phyloP scores from a whole-genome alignment of 2,329 filamentous ascomycete genomes.

The Aulographum hederae region DNA sequence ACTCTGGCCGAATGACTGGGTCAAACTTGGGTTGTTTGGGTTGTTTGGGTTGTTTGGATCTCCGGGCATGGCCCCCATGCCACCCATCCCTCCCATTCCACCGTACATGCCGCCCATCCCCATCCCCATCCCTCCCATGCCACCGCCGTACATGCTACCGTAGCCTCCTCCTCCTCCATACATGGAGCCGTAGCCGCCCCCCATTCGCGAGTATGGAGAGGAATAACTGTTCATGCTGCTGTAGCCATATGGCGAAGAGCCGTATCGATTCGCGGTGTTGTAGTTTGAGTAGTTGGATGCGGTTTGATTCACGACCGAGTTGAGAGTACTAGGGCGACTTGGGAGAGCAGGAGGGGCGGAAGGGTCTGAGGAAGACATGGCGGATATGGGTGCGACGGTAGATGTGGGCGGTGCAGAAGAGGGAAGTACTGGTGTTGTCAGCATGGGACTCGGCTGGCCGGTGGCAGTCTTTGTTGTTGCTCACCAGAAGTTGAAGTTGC shows the following conservation, averaged over 20 bases:
- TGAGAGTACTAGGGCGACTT: conserved; percentile 60
- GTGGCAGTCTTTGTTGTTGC: too few species aligned
- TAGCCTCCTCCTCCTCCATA: conserved; percentile 14
- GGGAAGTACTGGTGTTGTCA: background rate
- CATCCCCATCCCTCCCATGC: conserved; percentile 17
- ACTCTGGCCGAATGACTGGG: conserved; percentile 86
- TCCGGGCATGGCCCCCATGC: conserved; percentile 25
- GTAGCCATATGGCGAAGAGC: conserved; percentile 36
- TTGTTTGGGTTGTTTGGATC: conserved; percentile 14
- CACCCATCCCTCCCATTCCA: conserved; percentile 19
- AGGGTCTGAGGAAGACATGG: conserved; percentile 20
- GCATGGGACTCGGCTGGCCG: too few species aligned
- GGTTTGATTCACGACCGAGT: conserved; percentile 69
- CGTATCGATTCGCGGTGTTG: conserved; percentile 28
- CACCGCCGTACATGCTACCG: conserved; percentile 21
- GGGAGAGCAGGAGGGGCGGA: conserved; percentile 50
- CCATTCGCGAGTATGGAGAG: conserved; percentile 36
- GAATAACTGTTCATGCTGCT: conserved; percentile 24
- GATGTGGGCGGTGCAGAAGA: conserved; percentile 26
- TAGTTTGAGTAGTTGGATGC: conserved; percentile 62
- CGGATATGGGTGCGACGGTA: conserved; percentile 20
- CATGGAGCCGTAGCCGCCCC: conserved; percentile 26
- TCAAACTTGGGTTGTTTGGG: conserved; percentile 82
- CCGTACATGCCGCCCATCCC: conserved; percentile 18
- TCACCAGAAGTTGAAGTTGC: conserved; percentile 9